Percentiles rank a stretch among this genome's conserved stretches.
Evolutionary conservation across 768 basidiomycete species (phyloP).

Genomic region (Lentinula edodes): DNA sequence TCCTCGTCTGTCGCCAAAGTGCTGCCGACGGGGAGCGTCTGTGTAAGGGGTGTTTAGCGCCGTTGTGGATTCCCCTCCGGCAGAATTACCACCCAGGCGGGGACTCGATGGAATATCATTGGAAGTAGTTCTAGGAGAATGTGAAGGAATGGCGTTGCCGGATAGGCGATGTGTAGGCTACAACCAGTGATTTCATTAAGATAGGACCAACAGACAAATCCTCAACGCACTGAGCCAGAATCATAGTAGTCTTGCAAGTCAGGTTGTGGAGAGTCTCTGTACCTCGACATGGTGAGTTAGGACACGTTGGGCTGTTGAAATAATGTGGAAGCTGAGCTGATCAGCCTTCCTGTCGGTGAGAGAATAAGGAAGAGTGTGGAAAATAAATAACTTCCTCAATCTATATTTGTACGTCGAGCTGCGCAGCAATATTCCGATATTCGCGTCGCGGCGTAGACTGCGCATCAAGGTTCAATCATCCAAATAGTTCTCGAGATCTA

Average conservation of each 20-base stretch:
- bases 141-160: constrained; percentile 2
- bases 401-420: not conserved
- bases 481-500: not conserved
- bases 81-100: not conserved
- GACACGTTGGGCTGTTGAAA: not conserved
- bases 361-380: not conserved
- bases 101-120: not conserved
- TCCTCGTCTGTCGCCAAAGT: constrained; percentile 5
- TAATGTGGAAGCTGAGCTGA: not conserved
- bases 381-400: not conserved
- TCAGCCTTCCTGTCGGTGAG: not conserved
- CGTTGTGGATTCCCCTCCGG: not conserved
- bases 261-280: not conserved
- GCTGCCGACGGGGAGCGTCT: not conserved
- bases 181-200: not conserved
- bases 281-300: not conserved
- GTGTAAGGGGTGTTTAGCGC: constrained; percentile 1
- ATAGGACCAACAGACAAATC: not conserved
- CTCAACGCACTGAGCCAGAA: not conserved
- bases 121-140: not conserved
- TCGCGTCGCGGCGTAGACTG: not conserved
- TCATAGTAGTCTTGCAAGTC: constrained; percentile 6
- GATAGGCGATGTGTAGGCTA: constrained; percentile 6
- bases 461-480: not conserved
- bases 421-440: not conserved